These are phyloP conservation scores for Fusarium solani-melongenae DNA, from an alignment of 2,329 filamentous ascomycete species.

Conservation along the genomic window DNA sequence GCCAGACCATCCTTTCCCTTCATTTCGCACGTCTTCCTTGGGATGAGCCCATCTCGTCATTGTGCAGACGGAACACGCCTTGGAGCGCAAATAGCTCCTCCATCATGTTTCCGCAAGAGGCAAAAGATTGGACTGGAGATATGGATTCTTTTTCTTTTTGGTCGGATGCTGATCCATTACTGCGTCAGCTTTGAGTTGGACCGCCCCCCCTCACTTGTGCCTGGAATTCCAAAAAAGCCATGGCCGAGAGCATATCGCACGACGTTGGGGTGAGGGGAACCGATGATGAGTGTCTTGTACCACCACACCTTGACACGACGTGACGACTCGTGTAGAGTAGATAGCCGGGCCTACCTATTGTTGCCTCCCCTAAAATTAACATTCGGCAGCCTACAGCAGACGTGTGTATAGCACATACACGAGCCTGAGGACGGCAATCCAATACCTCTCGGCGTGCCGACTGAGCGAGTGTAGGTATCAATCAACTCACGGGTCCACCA, in stretches of 20 bases:
- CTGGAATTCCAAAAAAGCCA: background rate
- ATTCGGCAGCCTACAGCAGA: conserved; percentile 4
- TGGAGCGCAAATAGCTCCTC: background rate
- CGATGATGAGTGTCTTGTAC: background rate
- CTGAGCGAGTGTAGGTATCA: background rate
- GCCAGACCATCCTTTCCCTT: conserved; percentile 20
- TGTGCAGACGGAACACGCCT: conserved; percentile 20
- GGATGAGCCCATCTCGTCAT: conserved; percentile 28
- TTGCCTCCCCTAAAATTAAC: conserved; percentile 11
- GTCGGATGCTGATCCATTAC: conserved; percentile 21
- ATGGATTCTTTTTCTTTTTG: background rate
- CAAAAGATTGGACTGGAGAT: conserved; percentile 6
- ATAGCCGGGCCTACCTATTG: background rate
- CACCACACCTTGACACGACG: conserved; percentile 1
- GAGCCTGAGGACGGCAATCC: background rate
- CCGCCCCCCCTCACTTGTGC: background rate
- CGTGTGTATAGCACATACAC: conserved; percentile 1
- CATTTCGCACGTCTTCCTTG: conserved; percentile 16
- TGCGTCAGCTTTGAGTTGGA: background rate
- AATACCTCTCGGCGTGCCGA: background rate
- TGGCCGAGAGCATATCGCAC: background rate
- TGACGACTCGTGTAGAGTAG: background rate
- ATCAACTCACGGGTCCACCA: background rate
- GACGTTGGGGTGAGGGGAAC: background rate
- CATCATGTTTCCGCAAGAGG: background rate